Evolutionary conservation across 2,329 filamentous ascomycete species (phyloP), one percentile per base, ranked within the genome.

Genomic region (Verruconis gallopava): DNA sequence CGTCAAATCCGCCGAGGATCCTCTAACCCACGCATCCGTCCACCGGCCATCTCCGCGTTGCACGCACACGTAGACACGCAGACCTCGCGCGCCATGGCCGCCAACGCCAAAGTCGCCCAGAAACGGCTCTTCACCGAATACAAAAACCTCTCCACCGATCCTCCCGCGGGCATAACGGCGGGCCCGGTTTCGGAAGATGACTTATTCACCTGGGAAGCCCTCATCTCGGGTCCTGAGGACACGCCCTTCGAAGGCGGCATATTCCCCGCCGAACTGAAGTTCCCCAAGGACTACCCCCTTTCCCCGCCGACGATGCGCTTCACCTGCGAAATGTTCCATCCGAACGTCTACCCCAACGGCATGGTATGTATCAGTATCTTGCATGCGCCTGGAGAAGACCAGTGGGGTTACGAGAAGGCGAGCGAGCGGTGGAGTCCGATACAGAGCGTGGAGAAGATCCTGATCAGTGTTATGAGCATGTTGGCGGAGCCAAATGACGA

Each of bases 301-400:
- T 83, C 88, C 51, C 91, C 91, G 47, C 91, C 91, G 5, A 86
- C 82, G 32, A 96, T 98, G 89, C 85, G 82, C 61, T 98, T 98
- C 62, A 69, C 93, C 40, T 84, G 84, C 42, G 85, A 93, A 55
- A 79, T 98, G 51, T 96, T 88, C 77, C 91, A 98, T 67, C 91
- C 91, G 0, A 98, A 98, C 60, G 88, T 96, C 40, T 96, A 96
- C 60, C 75, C 81, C 13, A 89, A 81, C 58, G 89, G 89, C 49
- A 75, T 89, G 14, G 91, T 96, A 53, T 96, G 89, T 67, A 96
- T 96, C 56, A 93, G 85, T n/a, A 96, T 96, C 66, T 78, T 96
- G 2, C 89, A 96, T 63, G 81, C 89, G 3, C 89, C 89, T 2
- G 89, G 91, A 54, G 89, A 96, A 65, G 89, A 96, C 63, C 91